Base-by-base conservation (phyloP, 176 grass and related monocot genomes). In the Sorghum bicolor region DNA sequence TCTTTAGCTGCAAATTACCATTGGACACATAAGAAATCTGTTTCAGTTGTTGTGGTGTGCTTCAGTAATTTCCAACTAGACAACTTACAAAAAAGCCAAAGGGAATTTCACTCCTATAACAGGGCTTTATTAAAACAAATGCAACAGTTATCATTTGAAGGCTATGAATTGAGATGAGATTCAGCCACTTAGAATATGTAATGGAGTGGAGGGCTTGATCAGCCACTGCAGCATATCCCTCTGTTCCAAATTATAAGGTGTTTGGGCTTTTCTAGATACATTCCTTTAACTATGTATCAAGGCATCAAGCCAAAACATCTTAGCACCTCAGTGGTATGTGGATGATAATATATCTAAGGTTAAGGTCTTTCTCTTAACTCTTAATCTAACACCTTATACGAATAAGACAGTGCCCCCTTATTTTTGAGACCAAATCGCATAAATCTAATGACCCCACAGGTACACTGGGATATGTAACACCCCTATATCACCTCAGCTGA, bases 1-100 rank as follows among this genome's bases (percentile, higher is more conserved):
- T 47, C 82, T 32, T 24, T 77, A 87, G 16, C 39, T 87, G 14
- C 50, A 63, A 20, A 10, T 75, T 68, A 75, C 61, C 5, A 14
- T 81, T 58, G 52, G 22, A 70, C 36, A 24, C 13, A 60, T 58
- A 11, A 40, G 10, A 72, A 12, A 38, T 86, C 19, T 25, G 2
- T 40, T 70, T 72, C 15, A 11, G 20, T 79, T 20, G n/a, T 77
- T 70, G 37, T 38, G 15, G 38, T 29, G 16, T 66, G 26, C 33
- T 80, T 19, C 65, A 32, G 41, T 57, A 9, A 10, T 78, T n/a
- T 77, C 34, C 66, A 64, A 17, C 34, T 72, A 41, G 37, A 55
- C 16, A 33, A 3, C 7, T 32, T 72, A 20, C 19, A 72, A 65
- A 53, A 77, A 40, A 40, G 16, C 13, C 2, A 77, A 47, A 48